phyloP scores from a whole-genome alignment of 176 grass and related monocot genomes.

The Chrysopogon serrulatus region DNA sequence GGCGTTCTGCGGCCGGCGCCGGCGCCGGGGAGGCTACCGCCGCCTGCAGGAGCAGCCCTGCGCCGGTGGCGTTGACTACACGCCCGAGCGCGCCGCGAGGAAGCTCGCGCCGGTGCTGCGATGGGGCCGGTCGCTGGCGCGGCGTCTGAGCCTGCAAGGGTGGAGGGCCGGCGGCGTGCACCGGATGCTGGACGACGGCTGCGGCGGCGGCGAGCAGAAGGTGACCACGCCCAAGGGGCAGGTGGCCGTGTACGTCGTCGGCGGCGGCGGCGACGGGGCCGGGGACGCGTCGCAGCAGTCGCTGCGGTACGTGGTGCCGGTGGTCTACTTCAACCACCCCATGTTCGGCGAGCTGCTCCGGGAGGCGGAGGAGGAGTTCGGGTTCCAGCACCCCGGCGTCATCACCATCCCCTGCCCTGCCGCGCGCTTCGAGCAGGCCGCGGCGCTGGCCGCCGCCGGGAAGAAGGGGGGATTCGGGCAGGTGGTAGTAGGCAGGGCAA shows the following conservation, averaged over 20 bases:
- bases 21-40: constrained; percentile 19
- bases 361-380: constrained; percentile 94
- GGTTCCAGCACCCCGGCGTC: constrained; percentile 86
- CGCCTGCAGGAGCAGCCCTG: neutral
- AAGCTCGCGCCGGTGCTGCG: constrained; percentile 40
- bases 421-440: constrained; percentile 62
- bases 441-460: constrained; percentile 41
- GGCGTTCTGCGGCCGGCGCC: constrained; percentile 29
- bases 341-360: constrained; percentile 76
- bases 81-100: constrained; percentile 16
- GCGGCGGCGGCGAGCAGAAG: neutral
- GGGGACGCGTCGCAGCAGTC: constrained; percentile 32
- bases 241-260: constrained; percentile 87
- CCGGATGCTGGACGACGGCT: neutral
- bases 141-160: constrained; percentile 31
- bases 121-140: constrained; percentile 49
- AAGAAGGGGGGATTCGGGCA: constrained; percentile 35
- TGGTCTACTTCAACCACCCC: constrained; percentile 96
- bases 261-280: too few species aligned
- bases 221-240: constrained; percentile 71
- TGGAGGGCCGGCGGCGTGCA: neutral
- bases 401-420: constrained; percentile 95
- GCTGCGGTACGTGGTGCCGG: constrained; percentile 73
- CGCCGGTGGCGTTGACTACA: neutral
- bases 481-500: constrained; percentile 30